Evolutionary conservation across 2,329 filamentous ascomycete species (phyloP).

Genomic region (Aspergillus hortae): DNA sequence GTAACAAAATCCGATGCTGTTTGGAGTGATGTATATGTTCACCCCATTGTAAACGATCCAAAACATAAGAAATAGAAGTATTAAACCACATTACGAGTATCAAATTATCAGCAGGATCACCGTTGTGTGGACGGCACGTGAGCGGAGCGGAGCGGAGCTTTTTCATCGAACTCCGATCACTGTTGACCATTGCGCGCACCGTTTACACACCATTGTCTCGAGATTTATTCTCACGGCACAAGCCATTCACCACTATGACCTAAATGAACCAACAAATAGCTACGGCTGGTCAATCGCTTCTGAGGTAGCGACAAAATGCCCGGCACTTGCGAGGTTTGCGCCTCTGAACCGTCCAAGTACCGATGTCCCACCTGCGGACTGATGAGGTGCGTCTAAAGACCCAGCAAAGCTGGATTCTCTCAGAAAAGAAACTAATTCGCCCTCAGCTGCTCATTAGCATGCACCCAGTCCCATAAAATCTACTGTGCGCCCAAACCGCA

Average conservation of each 20-base stretch:
- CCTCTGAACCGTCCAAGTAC: constrained; percentile 35
- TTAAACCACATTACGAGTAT: not conserved
- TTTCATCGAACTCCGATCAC: not conserved
- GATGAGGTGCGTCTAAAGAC: constrained; percentile 31
- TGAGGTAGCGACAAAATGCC: constrained; percentile 24
- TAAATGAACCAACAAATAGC: constrained; percentile 11
- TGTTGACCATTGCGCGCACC: not conserved
- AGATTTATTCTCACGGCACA: not conserved
- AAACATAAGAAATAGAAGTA: too few relatives aligned
- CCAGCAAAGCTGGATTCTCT: not conserved
- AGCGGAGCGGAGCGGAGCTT: not conserved
- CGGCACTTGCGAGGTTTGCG: constrained; percentile 35
- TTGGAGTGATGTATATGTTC: not conserved
- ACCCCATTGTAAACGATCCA: too few relatives aligned
- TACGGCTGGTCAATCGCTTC: constrained; percentile 9
- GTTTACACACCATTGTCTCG: not conserved
- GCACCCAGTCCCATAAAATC: constrained; percentile 44
- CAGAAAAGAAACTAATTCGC: not conserved
- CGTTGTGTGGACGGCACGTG: not conserved
- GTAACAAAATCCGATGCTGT: not conserved
- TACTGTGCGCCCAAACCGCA: constrained; percentile 35
- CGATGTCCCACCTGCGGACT: constrained; percentile 37
- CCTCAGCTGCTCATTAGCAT: constrained; percentile 45
- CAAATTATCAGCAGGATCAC: not conserved
- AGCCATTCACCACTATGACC: not conserved